phyloP scores from a whole-genome alignment of 352 stramenopile species.

The Pythium utonaiense region DNA sequence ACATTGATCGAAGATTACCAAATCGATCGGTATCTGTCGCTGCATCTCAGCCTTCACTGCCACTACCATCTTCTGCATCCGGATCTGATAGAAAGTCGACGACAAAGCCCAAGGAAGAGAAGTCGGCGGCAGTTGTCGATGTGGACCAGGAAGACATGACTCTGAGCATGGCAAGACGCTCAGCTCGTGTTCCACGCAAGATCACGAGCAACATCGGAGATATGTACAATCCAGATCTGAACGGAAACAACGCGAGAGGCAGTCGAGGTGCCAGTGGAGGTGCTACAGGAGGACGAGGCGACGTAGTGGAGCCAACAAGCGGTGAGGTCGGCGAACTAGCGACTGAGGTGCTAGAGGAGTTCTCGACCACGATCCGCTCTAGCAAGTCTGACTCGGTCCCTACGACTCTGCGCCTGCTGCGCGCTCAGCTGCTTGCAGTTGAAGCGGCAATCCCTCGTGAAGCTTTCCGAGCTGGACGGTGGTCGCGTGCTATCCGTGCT shows the following conservation, averaged over 20 bases:
- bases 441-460: slow-evolving; percentile 77
- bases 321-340: slow-evolving; percentile 66
- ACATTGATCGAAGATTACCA: neutral
- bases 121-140: slow-evolving; percentile 1
- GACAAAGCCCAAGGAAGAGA: neutral
- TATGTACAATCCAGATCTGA: slow-evolving; percentile 71
- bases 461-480: slow-evolving; percentile 72
- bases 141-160: slow-evolving; percentile 16
- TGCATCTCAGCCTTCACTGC: neutral
- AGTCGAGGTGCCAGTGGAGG: slow-evolving; percentile 15
- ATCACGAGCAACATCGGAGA: slow-evolving; percentile 75
- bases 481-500: slow-evolving; percentile 54
- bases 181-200: slow-evolving; percentile 66
- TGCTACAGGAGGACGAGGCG: slow-evolving; percentile 18
- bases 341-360: slow-evolving; percentile 66
- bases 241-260: slow-evolving; percentile 15
- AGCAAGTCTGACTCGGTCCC: slow-evolving; percentile 32
- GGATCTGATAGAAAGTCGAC: neutral
- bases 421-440: slow-evolving; percentile 63
- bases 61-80: neutral
- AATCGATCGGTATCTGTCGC: neutral
- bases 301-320: slow-evolving; percentile 47
- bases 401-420: slow-evolving; percentile 44
- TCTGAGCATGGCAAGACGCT: slow-evolving; percentile 34
- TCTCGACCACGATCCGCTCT: slow-evolving; percentile 44